Percentiles rank a stretch among this genome's conserved stretches.
These are phyloP conservation scores for Colletotrichum camelliae DNA, from an alignment of 2,329 filamentous ascomycete genomes.

Conservation along the genomic window DNA sequence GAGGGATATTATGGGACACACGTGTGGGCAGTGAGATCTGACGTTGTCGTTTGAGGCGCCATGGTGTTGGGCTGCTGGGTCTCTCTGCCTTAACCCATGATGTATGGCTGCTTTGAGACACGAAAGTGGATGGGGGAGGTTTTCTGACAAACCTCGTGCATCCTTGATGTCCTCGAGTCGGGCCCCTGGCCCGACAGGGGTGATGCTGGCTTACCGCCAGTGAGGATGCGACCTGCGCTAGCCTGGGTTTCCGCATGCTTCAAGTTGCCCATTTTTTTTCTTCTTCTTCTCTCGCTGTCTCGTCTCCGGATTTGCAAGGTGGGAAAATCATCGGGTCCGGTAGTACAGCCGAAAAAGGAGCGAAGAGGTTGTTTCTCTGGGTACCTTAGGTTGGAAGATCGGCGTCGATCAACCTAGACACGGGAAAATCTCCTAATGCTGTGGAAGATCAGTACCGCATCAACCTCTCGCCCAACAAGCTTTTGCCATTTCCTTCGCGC, in stretches of 20 bases:
- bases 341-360: neutral
- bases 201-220: neutral
- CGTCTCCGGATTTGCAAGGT: neutral
- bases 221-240: neutral
- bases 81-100: neutral
- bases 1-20: neutral
- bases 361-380: neutral
- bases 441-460: neutral
- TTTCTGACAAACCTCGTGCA: neutral
- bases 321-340: neutral
- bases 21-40: neutral
- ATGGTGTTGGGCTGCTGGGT: neutral
- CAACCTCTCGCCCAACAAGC: neutral
- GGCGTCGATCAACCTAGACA: neutral
- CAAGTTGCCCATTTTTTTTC: neutral
- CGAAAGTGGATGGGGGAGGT: neutral
- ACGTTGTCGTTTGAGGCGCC: neutral
- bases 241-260: neutral
- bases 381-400: neutral
- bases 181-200: neutral
- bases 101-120: neutral
- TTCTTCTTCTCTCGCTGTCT: neutral
- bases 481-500: neutral
- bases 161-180: neutral
- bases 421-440: neutral